Evolutionary conservation across 2,329 filamentous ascomycete species (phyloP), one percentile per base, ranked within the genome.

Genomic region (Helotiales sp.): DNA sequence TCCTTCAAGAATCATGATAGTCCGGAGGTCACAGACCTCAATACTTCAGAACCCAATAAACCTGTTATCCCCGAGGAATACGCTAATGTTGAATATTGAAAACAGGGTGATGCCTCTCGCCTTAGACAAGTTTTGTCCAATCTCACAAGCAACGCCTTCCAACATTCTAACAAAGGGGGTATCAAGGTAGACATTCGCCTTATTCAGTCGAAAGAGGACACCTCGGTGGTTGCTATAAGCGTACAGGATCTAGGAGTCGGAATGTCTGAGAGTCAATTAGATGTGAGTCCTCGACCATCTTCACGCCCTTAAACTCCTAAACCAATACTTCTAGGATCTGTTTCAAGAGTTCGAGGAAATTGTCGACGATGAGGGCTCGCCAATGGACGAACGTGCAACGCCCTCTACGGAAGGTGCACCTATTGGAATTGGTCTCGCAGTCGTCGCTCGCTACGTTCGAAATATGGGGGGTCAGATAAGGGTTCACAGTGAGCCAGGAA

Each of bases 321-420:
- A 25, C 52, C 9, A 46, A 31, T 17, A 30, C 29, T 36, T 12
- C 22, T 30, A 65, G 61, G 55, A 63, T 25, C 47, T 63, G 2
- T 66, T 66, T 42, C 64, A 66, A 51, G 60, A 66, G 57, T 62
- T 66, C 34, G 64, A 66, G 52, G 58, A 66, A 31, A 55, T 63
- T 10, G 29, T 63, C 13, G 62, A 62, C 19, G 62, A 67, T 27
- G 65, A 66, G 1, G 53, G 52, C 24, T 54, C 17, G 47, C 53
- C 17, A 48, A 49, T 15, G 29, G 25, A 15, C 12, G 6, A 6
- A 36, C 55, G 46, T 31, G 52, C 29, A 4, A n/a, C 51, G 1
- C 55, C 62, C 5, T 33, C 57, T 8, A 17, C 12, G 19, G 59
- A 52, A 34, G 57, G 48, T 8, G 51, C 44, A 10, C 19, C 57